Evolutionary conservation across 1,284 basidiomycete species (phyloP), one percentile per base, ranked within the genome.

Genomic region (Puccinia horiana): DNA sequence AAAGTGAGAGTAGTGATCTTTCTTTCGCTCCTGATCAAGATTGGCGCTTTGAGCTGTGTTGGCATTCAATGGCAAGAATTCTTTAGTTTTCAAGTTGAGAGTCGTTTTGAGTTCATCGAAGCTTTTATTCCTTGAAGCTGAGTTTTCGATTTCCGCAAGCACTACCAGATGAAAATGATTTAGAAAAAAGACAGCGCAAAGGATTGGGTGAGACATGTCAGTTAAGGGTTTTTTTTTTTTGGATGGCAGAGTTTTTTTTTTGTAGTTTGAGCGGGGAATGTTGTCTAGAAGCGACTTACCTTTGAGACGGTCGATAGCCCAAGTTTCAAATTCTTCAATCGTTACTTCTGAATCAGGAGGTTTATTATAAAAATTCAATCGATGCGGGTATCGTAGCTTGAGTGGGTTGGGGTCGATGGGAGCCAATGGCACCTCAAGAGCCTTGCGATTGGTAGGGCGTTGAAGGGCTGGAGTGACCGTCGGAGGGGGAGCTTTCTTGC

Each of bases 291-390:
- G 40, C 44, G 67, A 14, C 84, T 75, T 26, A 88, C 88, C 85
- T 76, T 93, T 91, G 56, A 99, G 90, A 42, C 97, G 90, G 84
- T 96, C 92, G 32, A 99, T 90, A 0, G 96, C 97, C 87, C 91
- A 94, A 2, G 90, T 92, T 88, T 99, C 97, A 85, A 99, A 99
- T 84, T 98, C 94, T 86, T 99, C 97, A 29, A 99, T 90, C 0
- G 95, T 96, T 42, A 99, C 92, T 85, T 99, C 96, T 70, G 92
- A 92, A 20, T 90, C 86, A 8, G 96, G 96, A 18, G 95, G 94
- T n/a, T 88, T 88, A 83, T 94, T 91, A 86, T 99, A 98, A 88
- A 96, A 93, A 88, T 92, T 94, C n/a, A 96, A 89, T 32, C 92
- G 88, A 86, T 90, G 89, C 1, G 92, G 92, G 85, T 92, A 94